A percentile compares a stretch with the other conserved stretches of the same genome.
These are phyloP conservation scores for Mucor racemosus DNA, from an alignment of 371 early-diverging fungal species.

Conservation along the genomic window DNA sequence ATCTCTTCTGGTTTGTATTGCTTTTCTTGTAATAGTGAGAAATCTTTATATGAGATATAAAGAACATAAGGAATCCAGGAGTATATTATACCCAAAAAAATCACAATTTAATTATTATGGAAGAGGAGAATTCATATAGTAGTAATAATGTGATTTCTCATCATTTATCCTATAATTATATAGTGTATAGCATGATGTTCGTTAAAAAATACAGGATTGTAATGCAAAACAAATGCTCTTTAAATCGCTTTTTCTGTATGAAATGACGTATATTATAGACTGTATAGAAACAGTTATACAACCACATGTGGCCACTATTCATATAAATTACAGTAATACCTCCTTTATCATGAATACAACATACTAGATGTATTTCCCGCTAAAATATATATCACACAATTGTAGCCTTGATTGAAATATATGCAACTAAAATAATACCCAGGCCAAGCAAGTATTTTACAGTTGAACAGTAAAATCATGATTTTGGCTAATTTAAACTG, in stretches of 20 bases:
- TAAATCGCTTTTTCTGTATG: not conserved
- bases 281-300: too few species aligned
- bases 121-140: not conserved
- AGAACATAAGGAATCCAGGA: conserved; percentile 5
- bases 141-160: not conserved
- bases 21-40: too few species aligned
- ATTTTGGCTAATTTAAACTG: conserved; percentile 2
- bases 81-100: not conserved
- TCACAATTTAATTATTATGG: not conserved
- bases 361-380: not conserved
- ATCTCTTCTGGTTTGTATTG: not conserved
- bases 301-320: not conserved
- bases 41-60: not conserved
- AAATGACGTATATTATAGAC: not conserved
- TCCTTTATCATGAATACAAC: too few species aligned
- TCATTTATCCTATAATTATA: not conserved
- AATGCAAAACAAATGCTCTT: not conserved
- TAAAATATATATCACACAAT: not conserved
- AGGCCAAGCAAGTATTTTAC: not conserved
- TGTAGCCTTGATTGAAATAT: not conserved
- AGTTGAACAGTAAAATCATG: not conserved
- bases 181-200: too few species aligned
- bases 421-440: conserved; percentile 8
- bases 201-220: not conserved
- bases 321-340: not conserved